These are phyloP conservation scores for Arthrinium phaeospermum DNA, from an alignment of 2,329 filamentous ascomycete genomes.

Conservation along the genomic window DNA sequence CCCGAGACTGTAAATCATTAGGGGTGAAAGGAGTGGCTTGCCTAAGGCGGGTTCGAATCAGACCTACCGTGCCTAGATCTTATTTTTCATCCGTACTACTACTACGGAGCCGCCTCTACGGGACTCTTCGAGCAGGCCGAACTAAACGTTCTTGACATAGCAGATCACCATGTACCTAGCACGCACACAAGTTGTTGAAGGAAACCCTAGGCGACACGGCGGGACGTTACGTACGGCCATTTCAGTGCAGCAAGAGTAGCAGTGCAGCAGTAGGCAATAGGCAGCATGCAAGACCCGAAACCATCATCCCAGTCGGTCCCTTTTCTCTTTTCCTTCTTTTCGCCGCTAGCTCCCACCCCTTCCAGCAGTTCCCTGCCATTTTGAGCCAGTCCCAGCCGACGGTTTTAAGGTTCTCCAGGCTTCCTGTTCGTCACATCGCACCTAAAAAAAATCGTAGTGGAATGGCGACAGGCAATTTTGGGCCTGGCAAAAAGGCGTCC, in stretches of 20 bases:
- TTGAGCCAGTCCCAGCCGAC: constrained; percentile 15
- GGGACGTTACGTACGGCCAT: neutral
- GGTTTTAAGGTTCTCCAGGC: constrained; percentile 20
- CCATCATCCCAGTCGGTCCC: constrained; percentile 17
- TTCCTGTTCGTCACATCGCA: constrained; percentile 14
- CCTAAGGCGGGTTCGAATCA: neutral
- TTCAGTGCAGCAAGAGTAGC: neutral
- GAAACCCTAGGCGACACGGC: neutral
- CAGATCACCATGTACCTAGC: neutral
- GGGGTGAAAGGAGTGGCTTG: neutral
- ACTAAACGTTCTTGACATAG: neutral
- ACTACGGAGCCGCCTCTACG: neutral
- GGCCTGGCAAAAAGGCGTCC: constrained; percentile 1
- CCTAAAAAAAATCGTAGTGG: neutral
- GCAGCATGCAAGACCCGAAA: constrained; percentile 6
- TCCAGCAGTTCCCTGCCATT: constrained; percentile 11
- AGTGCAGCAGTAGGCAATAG: neutral
- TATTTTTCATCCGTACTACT: constrained; percentile 15
- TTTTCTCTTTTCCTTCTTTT: constrained; percentile 11
- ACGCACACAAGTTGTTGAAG: too few relatives aligned
- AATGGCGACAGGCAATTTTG: constrained; percentile 2
- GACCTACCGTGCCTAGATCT: neutral
- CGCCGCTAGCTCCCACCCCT: constrained; percentile 10
- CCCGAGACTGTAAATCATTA: constrained; percentile 8
- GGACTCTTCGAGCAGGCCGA: neutral